Evolutionary conservation across 169 alveolate genomes (phyloP).

Genomic region (Eimeria sp.): DNA sequence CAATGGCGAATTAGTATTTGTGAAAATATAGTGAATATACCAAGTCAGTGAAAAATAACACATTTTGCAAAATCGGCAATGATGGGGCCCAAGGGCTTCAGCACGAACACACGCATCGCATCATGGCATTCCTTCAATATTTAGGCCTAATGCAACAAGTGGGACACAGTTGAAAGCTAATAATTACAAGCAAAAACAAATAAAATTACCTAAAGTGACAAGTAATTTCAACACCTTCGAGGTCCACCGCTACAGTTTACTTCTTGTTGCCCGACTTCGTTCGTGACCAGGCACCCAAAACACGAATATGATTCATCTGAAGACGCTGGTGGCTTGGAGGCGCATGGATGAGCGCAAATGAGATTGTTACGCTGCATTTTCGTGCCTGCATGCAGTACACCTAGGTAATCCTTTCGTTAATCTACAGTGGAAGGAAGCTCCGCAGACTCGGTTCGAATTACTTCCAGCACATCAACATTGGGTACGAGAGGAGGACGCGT

Average conservation of each 20-base stretch:
- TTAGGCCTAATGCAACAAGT: neutral
- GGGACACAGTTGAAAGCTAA: neutral
- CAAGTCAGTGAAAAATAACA: neutral
- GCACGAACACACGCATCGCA: neutral
- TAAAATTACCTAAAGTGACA: neutral
- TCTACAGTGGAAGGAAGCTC: neutral
- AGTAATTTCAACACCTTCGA: neutral
- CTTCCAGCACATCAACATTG: too few species aligned
- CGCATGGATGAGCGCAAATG: neutral
- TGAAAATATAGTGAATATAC: neutral
- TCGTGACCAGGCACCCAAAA: neutral
- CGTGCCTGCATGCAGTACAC: neutral
- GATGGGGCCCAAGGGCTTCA: neutral
- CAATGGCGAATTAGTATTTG: neutral
- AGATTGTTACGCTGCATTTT: neutral
- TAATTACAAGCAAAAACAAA: neutral
- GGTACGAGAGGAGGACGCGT: too few species aligned
- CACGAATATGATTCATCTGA: neutral
- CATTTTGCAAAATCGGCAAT: neutral
- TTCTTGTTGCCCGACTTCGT: neutral
- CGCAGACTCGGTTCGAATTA: neutral
- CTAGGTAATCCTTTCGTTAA: neutral
- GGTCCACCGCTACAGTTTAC: neutral
- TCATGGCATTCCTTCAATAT: neutral
- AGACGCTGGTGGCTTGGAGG: neutral